phyloP scores from a whole-genome alignment of 2,329 filamentous ascomycete species.

The Sordariomycetes sp. region DNA sequence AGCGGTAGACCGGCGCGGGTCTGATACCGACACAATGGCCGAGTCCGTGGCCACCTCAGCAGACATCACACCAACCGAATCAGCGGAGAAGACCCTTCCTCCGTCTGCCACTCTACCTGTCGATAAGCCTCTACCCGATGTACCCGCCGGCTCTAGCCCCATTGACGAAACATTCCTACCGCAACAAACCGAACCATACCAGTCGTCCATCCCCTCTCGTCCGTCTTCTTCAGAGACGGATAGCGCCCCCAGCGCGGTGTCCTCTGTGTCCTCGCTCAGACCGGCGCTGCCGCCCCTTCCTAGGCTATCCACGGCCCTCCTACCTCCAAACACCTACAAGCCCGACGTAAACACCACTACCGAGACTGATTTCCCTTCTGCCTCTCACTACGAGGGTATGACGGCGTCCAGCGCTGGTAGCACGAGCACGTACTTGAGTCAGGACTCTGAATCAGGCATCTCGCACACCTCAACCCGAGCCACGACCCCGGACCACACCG shows the following conservation, averaged over 20 bases:
- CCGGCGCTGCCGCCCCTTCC: constrained; percentile 44
- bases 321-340: constrained; percentile 36
- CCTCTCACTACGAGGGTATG: constrained; percentile 56
- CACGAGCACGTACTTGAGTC: constrained; percentile 66
- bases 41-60: constrained; percentile 23
- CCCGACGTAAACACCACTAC: constrained; percentile 30
- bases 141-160: constrained; percentile 44
- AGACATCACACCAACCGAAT: constrained; percentile 18
- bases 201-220: constrained; percentile 26
- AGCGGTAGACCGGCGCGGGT: constrained; percentile 17
- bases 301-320: constrained; percentile 40
- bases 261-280: constrained; percentile 36
- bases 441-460: constrained; percentile 70
- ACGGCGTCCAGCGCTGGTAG: constrained; percentile 69
- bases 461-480: constrained; percentile 80
- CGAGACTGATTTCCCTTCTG: constrained; percentile 37
- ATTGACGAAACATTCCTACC: constrained; percentile 13
- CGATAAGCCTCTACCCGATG: constrained; percentile 58
- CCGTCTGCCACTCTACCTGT: constrained; percentile 32
- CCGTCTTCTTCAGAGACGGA: constrained; percentile 32
- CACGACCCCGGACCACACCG: constrained; percentile 65
- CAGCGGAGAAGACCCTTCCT: constrained; percentile 8
- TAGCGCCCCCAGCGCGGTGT: constrained; percentile 28
- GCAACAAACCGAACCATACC: constrained; percentile 4
- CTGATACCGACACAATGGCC: constrained; percentile 25